Evolutionary conservation across 192 early-diverging fungal genomes (phyloP), one percentile per base, ranked within the genome.

Genomic region (Coemansia aciculifera): DNA sequence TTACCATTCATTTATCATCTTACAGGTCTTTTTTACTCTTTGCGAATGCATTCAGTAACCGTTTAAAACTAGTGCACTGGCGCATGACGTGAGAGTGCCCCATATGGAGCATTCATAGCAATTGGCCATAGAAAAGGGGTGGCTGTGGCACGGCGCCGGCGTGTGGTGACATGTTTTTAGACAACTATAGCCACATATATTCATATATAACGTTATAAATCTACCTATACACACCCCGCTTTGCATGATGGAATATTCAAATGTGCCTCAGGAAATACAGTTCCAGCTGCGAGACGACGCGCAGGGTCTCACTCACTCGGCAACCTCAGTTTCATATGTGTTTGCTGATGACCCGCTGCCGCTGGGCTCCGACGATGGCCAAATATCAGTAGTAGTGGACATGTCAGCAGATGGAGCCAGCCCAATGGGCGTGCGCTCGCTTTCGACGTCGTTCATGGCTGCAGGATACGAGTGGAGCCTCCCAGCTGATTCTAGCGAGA

Each of bases 301-400:
- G 0, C 70, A 74, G 52, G 79, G 72, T 0, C 62, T 82, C n/a
- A 74, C 74, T 1, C 37, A 77, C 32, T 61, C 72, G 31, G 68
- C 75, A 12, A 60, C 23, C 32, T 52, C 59, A 0, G 59, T 68
- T 13, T 57, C 72, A n/a, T 74, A 56, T 59, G 34, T 82, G 42
- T 82, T 82, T 57, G 79, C 66, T 31, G 79, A 62, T 17, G 79
- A 82, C n/a, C 66, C 79, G 27, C 39, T 56, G 66, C 74, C 79
- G 38, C 39, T 66, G 10, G 79, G 71, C 4, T 21, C 67, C 1
- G 75, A 77, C 46, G 62, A 67, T 39, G 68, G 64, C 21, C 51
- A 57, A 10, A 29, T 69, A 36, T 54, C 71, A 2, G 43, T 82
- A 2, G 59, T 82, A 10, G 79, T 82, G 3, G 70, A 82, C 34